Percentiles rank a stretch among this genome's conserved stretches.
Evolutionary conservation across 1,139 yeast species (phyloP).

Genomic region (Geotrichum siamense): DNA sequence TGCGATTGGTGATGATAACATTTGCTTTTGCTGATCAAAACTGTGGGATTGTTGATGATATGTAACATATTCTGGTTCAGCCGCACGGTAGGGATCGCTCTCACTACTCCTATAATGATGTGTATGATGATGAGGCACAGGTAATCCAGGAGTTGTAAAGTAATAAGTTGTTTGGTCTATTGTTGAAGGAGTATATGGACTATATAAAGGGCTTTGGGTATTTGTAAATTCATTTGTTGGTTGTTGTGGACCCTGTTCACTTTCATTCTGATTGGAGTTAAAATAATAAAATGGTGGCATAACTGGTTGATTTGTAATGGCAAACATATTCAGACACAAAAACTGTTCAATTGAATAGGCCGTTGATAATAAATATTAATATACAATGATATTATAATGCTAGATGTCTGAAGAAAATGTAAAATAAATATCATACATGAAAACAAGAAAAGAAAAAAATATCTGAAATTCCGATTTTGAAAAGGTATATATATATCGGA

Average conservation of each 20-base stretch:
- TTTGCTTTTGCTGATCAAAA: background rate
- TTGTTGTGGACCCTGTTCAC: constrained; percentile 1
- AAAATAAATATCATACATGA: background rate
- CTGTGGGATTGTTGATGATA: background rate
- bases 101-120: background rate
- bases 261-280: background rate
- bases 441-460: background rate
- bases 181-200: background rate
- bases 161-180: background rate
- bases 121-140: background rate
- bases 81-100: background rate
- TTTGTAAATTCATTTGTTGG: background rate
- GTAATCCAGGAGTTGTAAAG: constrained; percentile 1
- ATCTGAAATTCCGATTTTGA: background rate
- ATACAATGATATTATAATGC: background rate
- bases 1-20: constrained; percentile 5
- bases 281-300: constrained; percentile 7
- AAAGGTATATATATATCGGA: background rate
- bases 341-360: background rate
- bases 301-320: constrained; percentile 2
- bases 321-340: background rate
- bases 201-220: constrained; percentile 4
- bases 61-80: constrained; percentile 3
- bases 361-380: too few species aligned
- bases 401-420: background rate